These are phyloP conservation scores for Conticribra weissflogii DNA, from an alignment of 108 stramenopile species.

Conservation along the genomic window DNA sequence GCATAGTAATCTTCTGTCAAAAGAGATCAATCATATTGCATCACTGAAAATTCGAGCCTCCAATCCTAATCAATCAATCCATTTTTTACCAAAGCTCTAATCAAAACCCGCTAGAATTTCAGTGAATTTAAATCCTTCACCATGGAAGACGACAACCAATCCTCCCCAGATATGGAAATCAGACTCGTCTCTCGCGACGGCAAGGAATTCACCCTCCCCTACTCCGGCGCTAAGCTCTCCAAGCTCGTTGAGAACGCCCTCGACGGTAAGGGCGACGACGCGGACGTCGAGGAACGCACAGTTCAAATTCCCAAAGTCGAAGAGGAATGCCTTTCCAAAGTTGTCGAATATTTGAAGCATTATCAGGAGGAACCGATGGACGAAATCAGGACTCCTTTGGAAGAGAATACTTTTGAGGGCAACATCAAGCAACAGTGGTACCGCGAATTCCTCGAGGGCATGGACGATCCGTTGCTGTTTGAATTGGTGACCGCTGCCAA, in stretches of 20 bases:
- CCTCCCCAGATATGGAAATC: background rate
- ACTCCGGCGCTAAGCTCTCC: conserved; percentile 40
- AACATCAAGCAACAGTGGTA: conserved; percentile 82
- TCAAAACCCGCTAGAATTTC: no score
- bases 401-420: conserved; percentile 69
- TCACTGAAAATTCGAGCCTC: no score
- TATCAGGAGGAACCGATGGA: conserved; percentile 64
- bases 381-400: conserved; percentile 75
- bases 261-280: conserved; percentile 34
- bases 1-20: no score
- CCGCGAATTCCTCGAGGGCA: conserved; percentile 57
- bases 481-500: conserved; percentile 82
- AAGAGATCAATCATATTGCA: no score
- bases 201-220: conserved; percentile 5
- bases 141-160: background rate
- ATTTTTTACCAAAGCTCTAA: no score
- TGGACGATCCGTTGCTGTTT: conserved; percentile 75
- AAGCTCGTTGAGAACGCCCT: conserved; percentile 40
- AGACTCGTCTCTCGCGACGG: background rate
- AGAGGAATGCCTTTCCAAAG: conserved; percentile 55
- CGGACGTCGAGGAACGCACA: conserved; percentile 11
- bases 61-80: no score
- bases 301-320: conserved; percentile 62
- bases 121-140: background rate
- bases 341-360: conserved; percentile 83